A percentile compares a stretch with the other conserved stretches of the same genome.
Conservation (phyloP, 495 filamentous ascomycete genomes). For the Ascodesmis nigricans region DNA sequence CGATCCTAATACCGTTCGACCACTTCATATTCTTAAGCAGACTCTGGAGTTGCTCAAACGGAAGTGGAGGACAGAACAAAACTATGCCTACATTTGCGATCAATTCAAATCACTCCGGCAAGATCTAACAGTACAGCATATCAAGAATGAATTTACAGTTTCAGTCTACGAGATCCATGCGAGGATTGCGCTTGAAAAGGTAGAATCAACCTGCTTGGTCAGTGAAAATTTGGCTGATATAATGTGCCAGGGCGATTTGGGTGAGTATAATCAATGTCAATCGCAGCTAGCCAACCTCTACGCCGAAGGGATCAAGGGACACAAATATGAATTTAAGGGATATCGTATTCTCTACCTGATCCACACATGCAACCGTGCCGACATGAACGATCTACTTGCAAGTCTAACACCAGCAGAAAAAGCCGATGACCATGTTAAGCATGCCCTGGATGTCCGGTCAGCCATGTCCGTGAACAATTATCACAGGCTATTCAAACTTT, state of each 20-base stretch:
- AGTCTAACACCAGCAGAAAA: slow-evolving; percentile 96
- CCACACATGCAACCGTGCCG: slow-evolving; percentile 93
- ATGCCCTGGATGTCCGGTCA: slow-evolving; percentile 79
- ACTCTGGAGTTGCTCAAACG: slow-evolving; percentile 73
- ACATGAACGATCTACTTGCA: slow-evolving; percentile 91
- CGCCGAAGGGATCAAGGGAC: slow-evolving; percentile 51
- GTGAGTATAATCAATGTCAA: slow-evolving; percentile 99
- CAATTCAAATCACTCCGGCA: slow-evolving; percentile 98
- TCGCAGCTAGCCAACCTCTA: slow-evolving; percentile 88
- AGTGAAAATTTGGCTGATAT: slow-evolving; percentile 5
- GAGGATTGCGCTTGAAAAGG: slow-evolving; percentile 85
- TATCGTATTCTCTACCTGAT: slow-evolving; percentile 99
- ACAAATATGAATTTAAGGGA: slow-evolving; percentile 88
- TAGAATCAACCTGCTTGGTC: slow-evolving; percentile 2
- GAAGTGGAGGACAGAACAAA: slow-evolving; percentile 84
- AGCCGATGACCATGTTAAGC: slow-evolving; percentile 56
- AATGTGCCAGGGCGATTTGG: slow-evolving; percentile 66
- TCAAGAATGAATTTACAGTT: slow-evolving; percentile 88
- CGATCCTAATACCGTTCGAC: slow-evolving; percentile 67
- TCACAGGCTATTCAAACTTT: slow-evolving; percentile 89
- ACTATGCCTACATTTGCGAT: slow-evolving; percentile 94
- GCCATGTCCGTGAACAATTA: slow-evolving; percentile 86
- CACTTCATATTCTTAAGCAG: slow-evolving; percentile 54
- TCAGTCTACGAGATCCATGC: slow-evolving; percentile 94
- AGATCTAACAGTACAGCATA: slow-evolving; percentile 92